Conservation (phyloP, 495 filamentous ascomycete species). For the Terfezia boudieri region DNA sequence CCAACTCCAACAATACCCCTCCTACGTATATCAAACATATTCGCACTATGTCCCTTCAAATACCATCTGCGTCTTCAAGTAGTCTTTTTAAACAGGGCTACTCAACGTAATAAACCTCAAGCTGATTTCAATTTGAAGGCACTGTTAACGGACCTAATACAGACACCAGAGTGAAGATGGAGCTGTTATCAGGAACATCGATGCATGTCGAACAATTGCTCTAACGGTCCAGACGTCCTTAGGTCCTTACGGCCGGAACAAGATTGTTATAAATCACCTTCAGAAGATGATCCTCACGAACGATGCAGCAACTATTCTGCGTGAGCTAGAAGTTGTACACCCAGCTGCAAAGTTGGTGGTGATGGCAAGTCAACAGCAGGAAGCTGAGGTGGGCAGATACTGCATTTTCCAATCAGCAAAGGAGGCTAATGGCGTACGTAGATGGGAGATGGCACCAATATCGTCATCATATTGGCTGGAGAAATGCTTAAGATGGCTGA, state of each 20-base stretch:
- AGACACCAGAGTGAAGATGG: slow-evolving; percentile 99
- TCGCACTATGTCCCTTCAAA: slow-evolving; percentile 65
- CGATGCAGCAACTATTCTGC: slow-evolving; percentile 89
- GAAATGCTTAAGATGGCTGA: slow-evolving; percentile 95
- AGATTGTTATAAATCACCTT: slow-evolving; percentile 99
- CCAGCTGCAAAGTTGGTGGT: slow-evolving; percentile 96
- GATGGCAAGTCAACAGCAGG: slow-evolving; percentile 98
- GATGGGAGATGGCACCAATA: slow-evolving; percentile 96
- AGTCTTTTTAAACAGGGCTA: slow-evolving; percentile 94
- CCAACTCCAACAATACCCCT: not conserved
- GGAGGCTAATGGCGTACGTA: not conserved
- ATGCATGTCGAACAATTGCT: slow-evolving; percentile 89
- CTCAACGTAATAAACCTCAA: slow-evolving; percentile 49
- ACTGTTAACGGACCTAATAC: slow-evolving; percentile 3
- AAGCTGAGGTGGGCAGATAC: slow-evolving; percentile 37
- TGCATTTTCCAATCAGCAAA: no score
- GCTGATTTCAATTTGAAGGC: not conserved
- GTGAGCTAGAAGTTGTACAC: slow-evolving; percentile 95
- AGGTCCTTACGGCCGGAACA: slow-evolving; percentile 94
- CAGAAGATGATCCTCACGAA: slow-evolving; percentile 99
- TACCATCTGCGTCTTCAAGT: slow-evolving; percentile 76
- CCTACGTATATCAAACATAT: not conserved
- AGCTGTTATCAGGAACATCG: slow-evolving; percentile 93
- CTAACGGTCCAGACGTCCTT: slow-evolving; percentile 91
- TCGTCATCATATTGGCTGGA: slow-evolving; percentile 89